Base-by-base conservation (phyloP, 2,329 filamentous ascomycete species). In the Neofusicoccum umdonicola region DNA sequence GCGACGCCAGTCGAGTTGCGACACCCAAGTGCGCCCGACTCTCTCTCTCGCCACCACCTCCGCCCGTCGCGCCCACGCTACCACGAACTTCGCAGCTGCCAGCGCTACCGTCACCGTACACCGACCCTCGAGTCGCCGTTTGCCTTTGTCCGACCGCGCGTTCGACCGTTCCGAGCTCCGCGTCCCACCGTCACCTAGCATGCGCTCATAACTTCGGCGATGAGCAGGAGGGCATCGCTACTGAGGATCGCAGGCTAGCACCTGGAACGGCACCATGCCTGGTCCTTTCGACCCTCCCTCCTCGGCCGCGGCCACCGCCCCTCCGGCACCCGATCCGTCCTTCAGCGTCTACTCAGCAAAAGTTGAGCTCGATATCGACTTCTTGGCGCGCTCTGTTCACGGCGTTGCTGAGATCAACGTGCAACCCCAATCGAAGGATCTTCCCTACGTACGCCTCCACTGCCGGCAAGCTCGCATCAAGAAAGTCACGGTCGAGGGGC, bases 331-430 rank as follows among this genome's bases (percentile, higher is more conserved):
- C 47, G 63, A 57, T 17, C 63, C 47, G 19, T 70, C 70, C 35
- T 88, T 84, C 72, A 81, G 82, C 54, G 81, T 98, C 65, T 84
- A 92, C 63, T 90, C 93, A 78, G 94, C 98, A 79, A 91, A 91
- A 75, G 89, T 99, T 57, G 89, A 93, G 71, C 83, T 99, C 66
- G 93, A 98, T 71, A 83, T 99, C 74, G 91, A 96, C 79, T 96
- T 99, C 75, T 84, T 86, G 68, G 86, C 86, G 62, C 89, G 88
- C 77, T 85, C 84, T 72, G 80, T 98, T 72, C 88, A 86, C 67
- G 95, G 95, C 58, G 89, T 86, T 68, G 92, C 91, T 8, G 90
- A 93, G 69, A 90, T 99, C 70, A 90, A 89, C 35, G 87, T 98
- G 62, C 88, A 90, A 69, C 88, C 88, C 19, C 81, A 84, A 65